Percentiles rank a stretch among this genome's conserved stretches.
Evolutionary conservation across 306 rosid genomes (phyloP).

Genomic region (Fragaria ananassa): DNA sequence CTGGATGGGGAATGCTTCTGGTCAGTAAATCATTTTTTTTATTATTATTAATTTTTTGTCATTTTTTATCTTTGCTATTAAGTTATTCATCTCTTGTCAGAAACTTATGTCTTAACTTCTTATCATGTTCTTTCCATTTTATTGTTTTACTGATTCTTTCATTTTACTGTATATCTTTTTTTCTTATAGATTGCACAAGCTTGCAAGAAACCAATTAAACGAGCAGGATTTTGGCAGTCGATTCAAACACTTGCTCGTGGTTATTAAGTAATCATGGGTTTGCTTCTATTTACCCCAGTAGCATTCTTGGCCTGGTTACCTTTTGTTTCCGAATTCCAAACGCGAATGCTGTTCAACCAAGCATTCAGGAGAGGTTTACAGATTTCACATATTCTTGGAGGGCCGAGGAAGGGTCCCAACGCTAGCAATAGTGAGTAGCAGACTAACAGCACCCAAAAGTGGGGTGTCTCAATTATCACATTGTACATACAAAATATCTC

Average conservation of each 20-base stretch:
- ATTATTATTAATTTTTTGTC: neutral
- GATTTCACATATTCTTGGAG: constrained; percentile 93
- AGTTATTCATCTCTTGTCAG: neutral
- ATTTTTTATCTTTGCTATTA: neutral
- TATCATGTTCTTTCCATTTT: constrained; percentile 5
- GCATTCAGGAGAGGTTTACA: constrained; percentile 97
- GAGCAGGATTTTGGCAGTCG: constrained; percentile 64
- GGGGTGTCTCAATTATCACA: neutral
- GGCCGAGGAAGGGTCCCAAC: constrained; percentile 62
- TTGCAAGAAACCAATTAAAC: constrained; percentile 55
- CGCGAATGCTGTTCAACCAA: constrained; percentile 95
- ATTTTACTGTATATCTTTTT: neutral
- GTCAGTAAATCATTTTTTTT: constrained; percentile 41
- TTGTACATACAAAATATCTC: neutral
- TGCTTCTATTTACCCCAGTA: constrained; percentile 85
- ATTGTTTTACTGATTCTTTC: neutral
- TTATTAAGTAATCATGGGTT: constrained; percentile 75
- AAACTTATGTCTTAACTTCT: neutral
- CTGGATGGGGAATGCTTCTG: constrained; percentile 94
- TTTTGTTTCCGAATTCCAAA: constrained; percentile 91
- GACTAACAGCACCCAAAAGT: constrained; percentile 39
- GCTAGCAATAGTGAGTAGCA: constrained; percentile 60
- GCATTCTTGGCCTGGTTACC: constrained; percentile 99
- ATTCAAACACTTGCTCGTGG: constrained; percentile 74
- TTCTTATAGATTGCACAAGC: constrained; percentile 83